Base-by-base conservation (phyloP, 768 basidiomycete species). In the Termitomyces sp. region DNA sequence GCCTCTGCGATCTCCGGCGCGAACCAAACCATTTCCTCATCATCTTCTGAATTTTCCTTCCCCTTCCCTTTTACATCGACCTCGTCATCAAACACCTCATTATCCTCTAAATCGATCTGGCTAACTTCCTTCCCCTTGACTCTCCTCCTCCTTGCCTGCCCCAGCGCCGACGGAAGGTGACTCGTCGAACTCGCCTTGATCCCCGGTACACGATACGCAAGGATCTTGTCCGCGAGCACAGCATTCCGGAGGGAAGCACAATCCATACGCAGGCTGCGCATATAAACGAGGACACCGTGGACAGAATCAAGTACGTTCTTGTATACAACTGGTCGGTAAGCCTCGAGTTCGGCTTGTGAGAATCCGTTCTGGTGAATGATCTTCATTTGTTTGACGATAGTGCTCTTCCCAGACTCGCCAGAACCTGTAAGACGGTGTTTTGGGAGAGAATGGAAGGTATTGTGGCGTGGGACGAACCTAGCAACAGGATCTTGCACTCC, bases 301-400 rank as follows among this genome's bases (percentile, higher is more conserved):
- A 91, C 94, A 5, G 87, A 90, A 61, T 98, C 95, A 59, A 96
- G 76, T 4, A 95, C 85, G 69, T 96, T 90, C 64, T 85, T 84
- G 72, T 88, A 93, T 47, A 98, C 85, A 30, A 87, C 86, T 0
- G 85, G 81, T 19, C 88, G 78, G 74, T 84, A 96, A 3, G 83
- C 78, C 58, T 86, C 76, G 27, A 93, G 82, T 68, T 97, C 94
- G 0, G 88, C 81, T 8, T 73, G 71, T 2, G 86, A 82, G 72
- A 94, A 98, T 12, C 95, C 95, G 59, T 87, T 85, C 69, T 96
- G 91, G 69, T 98, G 91, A 48, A 98, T 94, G 56, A 98, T 95
- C 79, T 96, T 97, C 94, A 98, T 97, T 71, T 98, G 95, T 69
- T 98, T 98, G 35, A 97, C 93, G 61, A 98, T 92, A 0, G 95